These are phyloP conservation scores for Teratosphaeria viscida DNA, from an alignment of 2,329 filamentous ascomycete species.

Conservation along the genomic window DNA sequence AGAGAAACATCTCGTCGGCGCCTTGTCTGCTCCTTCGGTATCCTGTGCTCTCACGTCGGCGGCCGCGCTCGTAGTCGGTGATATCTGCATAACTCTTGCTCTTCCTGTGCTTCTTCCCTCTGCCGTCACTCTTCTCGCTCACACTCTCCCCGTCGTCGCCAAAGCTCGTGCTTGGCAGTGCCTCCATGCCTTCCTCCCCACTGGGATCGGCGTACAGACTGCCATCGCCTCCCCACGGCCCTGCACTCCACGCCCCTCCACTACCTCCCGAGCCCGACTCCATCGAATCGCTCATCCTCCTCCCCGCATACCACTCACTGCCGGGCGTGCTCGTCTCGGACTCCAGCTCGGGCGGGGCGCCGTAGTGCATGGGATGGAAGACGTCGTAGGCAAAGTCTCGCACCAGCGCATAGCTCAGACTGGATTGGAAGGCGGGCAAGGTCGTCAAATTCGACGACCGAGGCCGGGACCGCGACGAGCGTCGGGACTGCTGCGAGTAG, in stretches of 20 bases:
- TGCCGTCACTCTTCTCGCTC: not conserved
- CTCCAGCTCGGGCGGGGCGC: conserved; percentile 72
- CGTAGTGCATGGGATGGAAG: conserved; percentile 82
- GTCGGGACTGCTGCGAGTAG: conserved; percentile 51
- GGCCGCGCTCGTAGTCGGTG: conserved; percentile 56
- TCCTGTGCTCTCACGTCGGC: conserved; percentile 46
- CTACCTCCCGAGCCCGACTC: conserved; percentile 9
- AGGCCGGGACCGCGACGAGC: conserved; percentile 56
- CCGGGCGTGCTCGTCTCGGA: conserved; percentile 71
- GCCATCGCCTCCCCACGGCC: conserved; percentile 33
- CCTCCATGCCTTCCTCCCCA: conserved; percentile 12
- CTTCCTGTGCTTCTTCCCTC: conserved; percentile 23
- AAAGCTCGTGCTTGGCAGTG: conserved; percentile 26
- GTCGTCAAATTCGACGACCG: conserved; percentile 65
- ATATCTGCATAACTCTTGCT: conserved; percentile 76
- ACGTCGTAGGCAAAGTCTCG: conserved; percentile 89
- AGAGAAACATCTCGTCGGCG: conserved; percentile 24
- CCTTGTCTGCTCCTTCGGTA: conserved; percentile 22
- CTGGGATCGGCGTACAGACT: conserved; percentile 17
- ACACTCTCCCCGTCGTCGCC: conserved; percentile 11
- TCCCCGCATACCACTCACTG: conserved; percentile 63
- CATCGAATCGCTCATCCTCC: conserved; percentile 65
- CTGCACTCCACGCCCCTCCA: conserved; percentile 41
- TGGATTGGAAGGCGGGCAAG: conserved; percentile 76
- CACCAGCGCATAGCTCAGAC: conserved; percentile 76